phyloP scores from a whole-genome alignment of 2,329 filamentous ascomycete species.

The Aspergillus fumigatus region DNA sequence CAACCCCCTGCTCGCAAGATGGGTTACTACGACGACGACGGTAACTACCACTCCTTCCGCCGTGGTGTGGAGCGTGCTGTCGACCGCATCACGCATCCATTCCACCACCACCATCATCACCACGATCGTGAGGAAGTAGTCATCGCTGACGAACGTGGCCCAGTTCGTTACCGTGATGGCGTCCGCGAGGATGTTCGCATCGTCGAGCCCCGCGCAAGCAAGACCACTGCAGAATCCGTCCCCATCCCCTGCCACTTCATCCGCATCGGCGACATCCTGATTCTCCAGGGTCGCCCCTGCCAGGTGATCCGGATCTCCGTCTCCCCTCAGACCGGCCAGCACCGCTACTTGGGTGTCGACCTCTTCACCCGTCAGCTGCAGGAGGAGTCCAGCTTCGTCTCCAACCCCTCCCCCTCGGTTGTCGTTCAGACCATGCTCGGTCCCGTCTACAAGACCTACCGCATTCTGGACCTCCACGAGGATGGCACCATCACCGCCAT shows the following conservation, averaged over 20 bases:
- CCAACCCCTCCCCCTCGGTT: conserved; percentile 92
- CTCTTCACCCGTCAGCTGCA: conserved; percentile 99
- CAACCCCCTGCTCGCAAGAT: conserved; percentile 56
- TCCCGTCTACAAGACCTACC: conserved; percentile 99
- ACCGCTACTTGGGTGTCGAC: conserved; percentile 99
- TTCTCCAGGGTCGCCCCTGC: conserved; percentile 98
- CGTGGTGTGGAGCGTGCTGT: conserved; percentile 64
- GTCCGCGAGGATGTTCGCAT: conserved; percentile 45
- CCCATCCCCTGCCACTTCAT: conserved; percentile 99
- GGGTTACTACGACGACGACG: conserved; percentile 78
- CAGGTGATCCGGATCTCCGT: conserved; percentile 99
- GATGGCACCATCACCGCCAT: conserved; percentile 81
- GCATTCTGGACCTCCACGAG: conserved; percentile 93
- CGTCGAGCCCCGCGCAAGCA: conserved; percentile 47
- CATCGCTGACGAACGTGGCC: conserved; percentile 39
- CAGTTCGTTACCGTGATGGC: conserved; percentile 44
- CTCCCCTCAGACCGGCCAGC: conserved; percentile 95
- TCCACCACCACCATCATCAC: conserved; percentile 43
- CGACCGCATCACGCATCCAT: conserved; percentile 61
- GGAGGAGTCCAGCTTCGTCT: conserved; percentile 97
- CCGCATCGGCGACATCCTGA: conserved; percentile 96
- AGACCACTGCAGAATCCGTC: conserved; percentile 70
- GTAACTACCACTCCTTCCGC: conserved; percentile 70
- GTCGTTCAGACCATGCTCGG: conserved; percentile 99
- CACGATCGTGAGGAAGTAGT: conserved; percentile 42